Conservation (phyloP, 2,329 filamentous ascomycete species). For the Ascochyta lentis region DNA sequence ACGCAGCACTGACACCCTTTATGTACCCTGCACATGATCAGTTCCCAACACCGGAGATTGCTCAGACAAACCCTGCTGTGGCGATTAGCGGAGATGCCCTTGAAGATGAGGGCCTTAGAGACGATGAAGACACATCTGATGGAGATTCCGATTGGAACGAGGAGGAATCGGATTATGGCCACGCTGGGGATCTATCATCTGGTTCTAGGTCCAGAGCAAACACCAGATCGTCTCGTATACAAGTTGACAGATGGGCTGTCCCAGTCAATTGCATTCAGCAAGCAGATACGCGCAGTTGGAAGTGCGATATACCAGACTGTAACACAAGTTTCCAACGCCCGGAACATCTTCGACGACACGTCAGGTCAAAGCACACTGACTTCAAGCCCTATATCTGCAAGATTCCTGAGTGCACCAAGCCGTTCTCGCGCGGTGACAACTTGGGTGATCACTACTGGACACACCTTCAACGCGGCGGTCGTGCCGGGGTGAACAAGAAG, state of each 20-base stretch:
- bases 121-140: background rate
- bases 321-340: constrained; percentile 21
- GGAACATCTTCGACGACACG: constrained; percentile 34
- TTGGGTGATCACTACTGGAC: constrained; percentile 36
- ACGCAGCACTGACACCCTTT: background rate
- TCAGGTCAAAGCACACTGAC: constrained; percentile 24
- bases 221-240: constrained; percentile 14
- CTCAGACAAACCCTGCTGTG: background rate
- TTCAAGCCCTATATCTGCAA: constrained; percentile 17
- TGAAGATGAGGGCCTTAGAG: background rate
- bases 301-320: constrained; percentile 16
- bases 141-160: constrained; percentile 7
- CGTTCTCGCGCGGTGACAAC: constrained; percentile 34
- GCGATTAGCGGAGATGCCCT: background rate
- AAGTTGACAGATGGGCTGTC: constrained; percentile 22
- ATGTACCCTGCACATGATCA: background rate
- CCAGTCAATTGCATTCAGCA: constrained; percentile 1
- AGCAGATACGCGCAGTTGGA: constrained; percentile 16
- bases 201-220: background rate
- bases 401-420: constrained; percentile 18
- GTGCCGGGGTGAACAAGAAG: constrained; percentile 28
- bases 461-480: constrained; percentile 27
- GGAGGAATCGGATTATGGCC: constrained; percentile 2
- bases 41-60: background rate
- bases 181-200: background rate